These are phyloP conservation scores for Trichophyton schoenleinii DNA, from an alignment of 2,329 filamentous ascomycete genomes.

Conservation along the genomic window DNA sequence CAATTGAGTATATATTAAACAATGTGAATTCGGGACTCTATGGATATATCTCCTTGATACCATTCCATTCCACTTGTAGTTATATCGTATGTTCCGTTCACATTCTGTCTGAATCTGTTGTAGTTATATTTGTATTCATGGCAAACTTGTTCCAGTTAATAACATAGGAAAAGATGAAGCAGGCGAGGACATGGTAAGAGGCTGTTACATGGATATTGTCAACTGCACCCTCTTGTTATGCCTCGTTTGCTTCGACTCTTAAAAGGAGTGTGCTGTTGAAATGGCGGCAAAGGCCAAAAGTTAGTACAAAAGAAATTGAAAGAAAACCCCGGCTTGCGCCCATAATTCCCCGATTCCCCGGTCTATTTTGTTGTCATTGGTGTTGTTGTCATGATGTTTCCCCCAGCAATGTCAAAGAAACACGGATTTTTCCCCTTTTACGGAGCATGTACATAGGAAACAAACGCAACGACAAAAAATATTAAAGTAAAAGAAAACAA, in stretches of 20 bases:
- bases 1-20: background rate
- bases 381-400: constrained; percentile 2
- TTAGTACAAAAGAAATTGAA: background rate
- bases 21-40: no score
- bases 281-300: background rate
- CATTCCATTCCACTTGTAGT: background rate
- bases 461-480: constrained; percentile 5
- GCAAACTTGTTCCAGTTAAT: background rate
- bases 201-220: no score
- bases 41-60: background rate
- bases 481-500: background rate
- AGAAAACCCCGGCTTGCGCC: background rate
- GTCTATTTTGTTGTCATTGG: constrained; percentile 2
- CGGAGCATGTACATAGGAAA: background rate
- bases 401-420: constrained; percentile 3
- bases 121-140: background rate
- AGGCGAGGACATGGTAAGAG: background rate
- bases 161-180: background rate
- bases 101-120: background rate
- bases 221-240: background rate
- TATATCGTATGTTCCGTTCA: background rate
- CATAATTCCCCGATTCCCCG: background rate
- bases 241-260: background rate
- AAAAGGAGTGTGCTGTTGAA: background rate
- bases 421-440: background rate